Evolutionary conservation across 73 alveolate species (phyloP).

Genomic region (Blepharisma stoltei): DNA sequence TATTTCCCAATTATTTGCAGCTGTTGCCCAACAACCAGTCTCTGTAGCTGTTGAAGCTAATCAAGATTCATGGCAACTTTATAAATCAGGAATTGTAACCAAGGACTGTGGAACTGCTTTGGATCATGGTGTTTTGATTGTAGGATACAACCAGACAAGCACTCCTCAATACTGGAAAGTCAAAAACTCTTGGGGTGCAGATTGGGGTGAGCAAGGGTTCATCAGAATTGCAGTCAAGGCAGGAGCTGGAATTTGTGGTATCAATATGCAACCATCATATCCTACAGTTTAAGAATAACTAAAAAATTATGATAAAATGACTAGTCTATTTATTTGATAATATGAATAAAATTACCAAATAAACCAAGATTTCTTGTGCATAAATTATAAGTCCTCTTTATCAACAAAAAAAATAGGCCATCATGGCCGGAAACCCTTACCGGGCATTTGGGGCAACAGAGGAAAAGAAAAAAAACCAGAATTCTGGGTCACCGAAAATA

Average conservation of each 20-base stretch:
- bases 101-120: conserved; percentile 40
- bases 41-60: conserved; percentile 72
- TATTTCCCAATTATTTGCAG: conserved; percentile 42
- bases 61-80: conserved; percentile 49
- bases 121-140: conserved; percentile 79
- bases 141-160: conserved; percentile 48
- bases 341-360: too few species aligned
- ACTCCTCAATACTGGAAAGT: conserved; percentile 40
- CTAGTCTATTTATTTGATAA: too few species aligned
- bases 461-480: too few species aligned
- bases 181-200: conserved; percentile 58
- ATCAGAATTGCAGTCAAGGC: conserved; percentile 40
- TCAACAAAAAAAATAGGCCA: too few species aligned
- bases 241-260: conserved; percentile 44
- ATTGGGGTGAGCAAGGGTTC: conserved; percentile 59
- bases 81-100: conserved; percentile 57
- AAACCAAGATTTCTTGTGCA: too few species aligned
- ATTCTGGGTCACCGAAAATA: too few species aligned
- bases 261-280: conserved; percentile 38
- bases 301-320: too few species aligned
- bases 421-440: too few species aligned
- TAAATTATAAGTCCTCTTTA: too few species aligned
- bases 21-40: conserved; percentile 65
- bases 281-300: conserved; percentile 27
- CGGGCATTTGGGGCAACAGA: too few species aligned